Base-by-base conservation (phyloP, 2,329 filamentous ascomycete genomes). In the Hirsutella minnesotensis region DNA sequence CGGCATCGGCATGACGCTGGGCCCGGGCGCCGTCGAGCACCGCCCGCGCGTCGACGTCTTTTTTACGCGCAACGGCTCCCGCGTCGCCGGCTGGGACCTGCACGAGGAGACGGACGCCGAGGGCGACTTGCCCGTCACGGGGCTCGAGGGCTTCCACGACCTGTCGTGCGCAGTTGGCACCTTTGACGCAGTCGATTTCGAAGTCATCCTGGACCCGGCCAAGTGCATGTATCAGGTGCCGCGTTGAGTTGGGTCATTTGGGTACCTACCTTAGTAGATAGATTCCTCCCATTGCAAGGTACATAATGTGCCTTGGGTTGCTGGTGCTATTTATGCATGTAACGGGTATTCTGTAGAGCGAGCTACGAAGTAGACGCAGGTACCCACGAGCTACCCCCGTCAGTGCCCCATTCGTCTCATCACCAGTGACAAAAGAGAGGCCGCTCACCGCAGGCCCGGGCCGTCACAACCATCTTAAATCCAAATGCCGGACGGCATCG, bases 111-210 rank as follows among this genome's bases (percentile, higher is more conserved):
- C 75, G 42, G 85, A 90, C 57, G 63, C 66, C 3, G 64, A 74
- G 49, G 62, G 75, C 53, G 78, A 83, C 52, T 59, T 76, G 44
- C 76, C 79, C 0, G 74, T 83, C 1, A 69, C 63, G 4, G 85
- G 86, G 0, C 60, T 90, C 39, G 79, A 85, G 56, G 84, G 84
- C 0, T 72, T 75, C 40, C 75, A 83, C 51, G 85, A 90, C 57
- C 49, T 89, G 44, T 79, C 77, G 53, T 80, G 78, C 15, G 78
- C 82, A 1, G 68, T 92, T 38, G 85, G 86, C 1, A 73, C 79
- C 12, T 88, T 81, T 58, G 79, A 81, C 3, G 69, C 64, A n/a
- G 75, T 83, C 2, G 71, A 72, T 39, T 81, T 86, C 49, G 82
- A 87, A 59, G 73, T 82, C 9, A 66, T 78, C 8, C 79, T 86